Base-by-base conservation (phyloP, 1,284 basidiomycete genomes). In the Heterobasidion occidentale region DNA sequence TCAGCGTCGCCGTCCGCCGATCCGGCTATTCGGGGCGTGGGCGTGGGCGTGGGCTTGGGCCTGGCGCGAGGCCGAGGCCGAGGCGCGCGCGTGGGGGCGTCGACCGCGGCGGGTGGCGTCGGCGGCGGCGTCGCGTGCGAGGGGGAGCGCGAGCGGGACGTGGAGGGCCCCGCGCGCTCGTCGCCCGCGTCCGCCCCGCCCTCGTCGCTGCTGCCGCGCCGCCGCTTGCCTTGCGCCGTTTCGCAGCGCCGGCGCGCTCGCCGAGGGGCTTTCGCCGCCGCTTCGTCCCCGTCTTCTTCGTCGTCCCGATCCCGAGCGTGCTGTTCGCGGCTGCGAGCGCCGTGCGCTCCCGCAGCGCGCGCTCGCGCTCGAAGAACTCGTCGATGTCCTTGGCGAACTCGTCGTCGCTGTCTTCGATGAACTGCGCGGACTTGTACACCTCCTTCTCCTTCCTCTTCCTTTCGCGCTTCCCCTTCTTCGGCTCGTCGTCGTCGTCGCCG, bases 341-440 rank as follows among this genome's bases (percentile, higher is more conserved):
- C 60, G 77, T 80, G 65, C 73, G 74, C 61, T 74, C 73, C 52
- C 84, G 71, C 50, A 83, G 66, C 57, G 65, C 74, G 60, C 78
- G 81, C 70, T 95, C 92, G 62, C 77, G 80, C 64, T 80, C 88
- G 60, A 93, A 84, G 77, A 96, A 96, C 6, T 74, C 78, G 50
- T 88, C 86, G 69, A 88, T 83, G 62, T 85, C 81, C 17, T n/a
- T 56, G 3, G 79, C 88, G 58, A 81, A 80, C 68, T 91, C 90
- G 59, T 77, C 89, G 65, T 96, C 93, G 62, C 89, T 91, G 69
- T 95, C 92, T 66, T 88, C 82, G 66, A 95, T 93, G 67, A 94
- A 92, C 67, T 92, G 88, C 7, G 93, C 92, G 11, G 86, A 89
- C 71, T 94, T 94, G 77, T 89, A 94, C 56, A 75, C 70, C 69